phyloP scores from a whole-genome alignment of 1,139 yeast species.

The Magnusiomyces magnusii region DNA sequence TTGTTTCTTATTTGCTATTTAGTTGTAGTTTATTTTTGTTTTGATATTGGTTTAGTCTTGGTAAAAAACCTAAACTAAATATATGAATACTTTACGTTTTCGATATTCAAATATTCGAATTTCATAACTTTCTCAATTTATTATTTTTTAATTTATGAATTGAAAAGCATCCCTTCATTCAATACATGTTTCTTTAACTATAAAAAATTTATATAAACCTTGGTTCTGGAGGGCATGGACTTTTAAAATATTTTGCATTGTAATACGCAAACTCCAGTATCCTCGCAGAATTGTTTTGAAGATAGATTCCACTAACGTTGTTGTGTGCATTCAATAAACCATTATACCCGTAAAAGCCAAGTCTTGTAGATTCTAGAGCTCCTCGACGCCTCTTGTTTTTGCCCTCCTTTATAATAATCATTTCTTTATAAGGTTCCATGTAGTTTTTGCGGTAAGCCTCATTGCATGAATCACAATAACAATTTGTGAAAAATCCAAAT shows the following conservation, averaged over 20 bases:
- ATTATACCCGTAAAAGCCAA: neutral
- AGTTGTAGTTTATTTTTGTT: neutral
- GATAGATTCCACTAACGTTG: neutral
- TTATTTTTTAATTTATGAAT: too few relatives aligned
- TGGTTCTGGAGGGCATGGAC: neutral
- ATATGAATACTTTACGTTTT: too few relatives aligned
- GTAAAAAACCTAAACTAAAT: too few relatives aligned
- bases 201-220: neutral
- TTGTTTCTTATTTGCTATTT: too few relatives aligned
- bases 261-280: constrained; percentile 3
- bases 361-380: neutral
- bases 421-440: constrained; percentile 2
- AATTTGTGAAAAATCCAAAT: neutral
- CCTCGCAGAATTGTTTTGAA: neutral
- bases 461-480: constrained; percentile 3
- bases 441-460: constrained; percentile 1
- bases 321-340: neutral
- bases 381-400: neutral
- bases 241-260: neutral
- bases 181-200: too few relatives aligned
- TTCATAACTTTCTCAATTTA: too few relatives aligned
- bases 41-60: too few relatives aligned
- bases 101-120: too few relatives aligned
- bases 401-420: neutral
- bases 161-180: too few relatives aligned